Base-by-base conservation (phyloP, 345 rosid species). In the Aquilaria sinensis region DNA sequence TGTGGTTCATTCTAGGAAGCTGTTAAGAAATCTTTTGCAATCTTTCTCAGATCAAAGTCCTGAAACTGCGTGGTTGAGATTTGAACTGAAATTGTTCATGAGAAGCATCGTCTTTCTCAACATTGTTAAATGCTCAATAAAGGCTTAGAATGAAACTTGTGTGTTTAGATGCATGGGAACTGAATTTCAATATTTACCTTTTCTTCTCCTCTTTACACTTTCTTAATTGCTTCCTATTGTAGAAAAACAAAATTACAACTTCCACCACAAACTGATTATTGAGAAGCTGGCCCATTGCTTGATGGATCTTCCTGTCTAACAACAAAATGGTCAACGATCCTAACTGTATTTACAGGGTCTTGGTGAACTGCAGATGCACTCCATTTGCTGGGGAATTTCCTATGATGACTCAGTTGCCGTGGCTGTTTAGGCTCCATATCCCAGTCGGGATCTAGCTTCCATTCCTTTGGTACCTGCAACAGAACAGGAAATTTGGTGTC, bases 401-500 rank as follows among this genome's bases (percentile, higher is more conserved):
- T 73, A 43, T 61, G 75, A 70, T 91, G 83, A 74, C 86, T 86
- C 80, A 84, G 64, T 74, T 78, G 74, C 41, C 66, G 71, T 6
- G 77, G 78, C 55, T 74, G 80, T 77, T 80, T 90, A 23, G 72
- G 54, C 75, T 88, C 97, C 12, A 63, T 70, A 23, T 91, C 97
- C 96, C 97, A 91, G 14, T 75, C 75, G 31, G 83, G 77, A 80
- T 91, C 96, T 61, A 88, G 78, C 72, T 88, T 81, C 97, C 97
- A 91, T 56, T 86, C 90, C 78, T 91, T 88, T 29, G 97, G 97
- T n/a, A 85, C 96, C 97, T 91, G 83, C 54, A 64, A 37, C 43
- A 37, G 5, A 37, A 37, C 5, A 37, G 7, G 43, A 37, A 37
- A 37, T 37, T 37, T 37, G 43, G 43, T 23, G 23, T 23, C 23